Base-by-base conservation (phyloP, 805 yeast species). In the Sungouiozyma ichnusensis region DNA sequence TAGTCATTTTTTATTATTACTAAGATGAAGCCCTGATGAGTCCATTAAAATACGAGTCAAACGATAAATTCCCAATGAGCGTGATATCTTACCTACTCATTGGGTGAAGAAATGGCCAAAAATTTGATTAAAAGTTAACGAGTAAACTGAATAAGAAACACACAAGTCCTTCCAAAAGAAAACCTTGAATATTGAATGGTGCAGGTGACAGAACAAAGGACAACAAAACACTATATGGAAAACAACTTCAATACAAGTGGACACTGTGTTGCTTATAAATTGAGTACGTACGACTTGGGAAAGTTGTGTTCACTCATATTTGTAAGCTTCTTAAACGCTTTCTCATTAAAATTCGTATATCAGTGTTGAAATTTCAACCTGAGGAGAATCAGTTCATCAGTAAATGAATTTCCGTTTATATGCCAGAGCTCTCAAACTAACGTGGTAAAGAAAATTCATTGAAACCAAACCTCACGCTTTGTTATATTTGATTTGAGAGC, bases 131-230 rank as follows among this genome's bases (percentile, higher is more conserved):
- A n/a, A n/a, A n/a, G 19, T 16, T 16, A 11, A 2, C 13, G 19
- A 9, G 19, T 9, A 33, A 11, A n/a, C n/a, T 13, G 14, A n/a
- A 11, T 16, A n/a, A 9, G 19, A 17, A 35, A 17, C 38, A 35
- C 13, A 35, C 16, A 19, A 35, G 24, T 35, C 38, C 38, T 35
- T 35, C 20, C 38, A n/a, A 16, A 35, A 35, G 38, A 17, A 35
- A 35, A 35, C 17, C 38, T 17, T 16, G 19, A n/a, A n/a, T n/a
- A n/a, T n/a, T n/a, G n/a, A n/a, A n/a, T n/a, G n/a, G n/a, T n/a
- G n/a, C n/a, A n/a, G 11, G 11, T 24, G 29, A 24, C 9, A 11
- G 29, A 24, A 24, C 29, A 24, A 24, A 24, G 29, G 29, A 24
- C 29, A 24, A 24, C 29, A 24, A 24, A 24, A 24, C 29, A 24